phyloP scores from a whole-genome alignment of 2,329 filamentous ascomycete genomes.

The Epichloe baconii region DNA sequence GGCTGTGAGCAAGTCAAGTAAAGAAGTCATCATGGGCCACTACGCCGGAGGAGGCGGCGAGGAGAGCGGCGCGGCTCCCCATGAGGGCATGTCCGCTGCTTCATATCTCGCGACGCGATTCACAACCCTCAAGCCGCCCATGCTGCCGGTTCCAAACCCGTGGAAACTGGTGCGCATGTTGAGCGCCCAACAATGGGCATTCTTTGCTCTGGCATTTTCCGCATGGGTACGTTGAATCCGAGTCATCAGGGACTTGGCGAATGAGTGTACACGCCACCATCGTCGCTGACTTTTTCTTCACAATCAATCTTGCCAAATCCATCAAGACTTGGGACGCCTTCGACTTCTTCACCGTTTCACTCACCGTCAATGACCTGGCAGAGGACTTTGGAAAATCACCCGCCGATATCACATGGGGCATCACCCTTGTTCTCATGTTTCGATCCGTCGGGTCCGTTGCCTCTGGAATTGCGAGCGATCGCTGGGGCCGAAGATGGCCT shows the following conservation, averaged over 20 bases:
- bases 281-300: background rate
- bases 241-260: background rate
- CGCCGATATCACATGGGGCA: conserved; percentile 50
- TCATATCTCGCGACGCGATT: conserved; percentile 39
- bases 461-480: conserved; percentile 42
- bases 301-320: background rate
- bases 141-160: conserved; percentile 41
- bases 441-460: conserved; percentile 40
- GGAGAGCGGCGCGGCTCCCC: conserved; percentile 19
- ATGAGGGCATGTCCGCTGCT: conserved; percentile 35
- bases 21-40: conserved; percentile 4
- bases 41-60: conserved; percentile 18
- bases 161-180: conserved; percentile 35
- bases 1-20: too few relatives aligned
- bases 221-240: conserved; percentile 35
- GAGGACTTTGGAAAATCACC: conserved; percentile 38
- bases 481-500: conserved; percentile 53
- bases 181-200: conserved; percentile 37
- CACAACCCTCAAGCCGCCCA: conserved; percentile 42
- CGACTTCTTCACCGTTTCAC: conserved; percentile 53
- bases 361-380: conserved; percentile 42
- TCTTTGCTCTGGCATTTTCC: conserved; percentile 40
- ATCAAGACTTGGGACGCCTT: conserved; percentile 48
- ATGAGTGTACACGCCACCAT: too few relatives aligned
- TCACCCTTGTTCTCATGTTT: conserved; percentile 50